A percentile compares a stretch with the other conserved stretches of the same genome.
phyloP scores from a whole-genome alignment of 73 alveolate genomes.

The Breviolum minutum region DNA sequence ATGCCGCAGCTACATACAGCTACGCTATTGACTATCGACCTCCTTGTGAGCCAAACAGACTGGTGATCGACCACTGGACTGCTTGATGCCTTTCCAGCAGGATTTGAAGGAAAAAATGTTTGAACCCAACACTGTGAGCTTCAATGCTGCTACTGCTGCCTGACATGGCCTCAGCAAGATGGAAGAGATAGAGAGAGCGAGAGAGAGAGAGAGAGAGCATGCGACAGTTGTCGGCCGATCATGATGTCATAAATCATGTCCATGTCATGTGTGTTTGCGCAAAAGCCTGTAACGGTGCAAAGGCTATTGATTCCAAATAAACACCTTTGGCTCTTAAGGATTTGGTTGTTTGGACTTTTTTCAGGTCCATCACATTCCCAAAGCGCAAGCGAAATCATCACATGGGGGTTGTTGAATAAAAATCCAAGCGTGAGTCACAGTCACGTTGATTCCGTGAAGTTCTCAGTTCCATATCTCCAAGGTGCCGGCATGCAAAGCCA shows the following conservation, averaged over 20 bases:
- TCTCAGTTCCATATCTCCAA: neutral
- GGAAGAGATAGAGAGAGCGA: neutral
- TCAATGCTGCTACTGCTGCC: conserved; percentile 61
- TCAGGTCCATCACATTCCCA: too few relatives aligned
- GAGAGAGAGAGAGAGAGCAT: too few relatives aligned
- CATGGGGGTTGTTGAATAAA: too few relatives aligned
- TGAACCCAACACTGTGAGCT: conserved; percentile 49
- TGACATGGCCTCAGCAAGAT: neutral
- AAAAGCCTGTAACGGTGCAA: too few relatives aligned
- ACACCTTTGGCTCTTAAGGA: neutral
- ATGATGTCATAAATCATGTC: too few relatives aligned
- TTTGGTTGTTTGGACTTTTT: too few relatives aligned
- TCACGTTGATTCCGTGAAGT: neutral
- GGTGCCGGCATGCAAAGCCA: neutral
- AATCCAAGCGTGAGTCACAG: too few relatives aligned
- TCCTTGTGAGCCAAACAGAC: neutral
- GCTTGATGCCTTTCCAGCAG: neutral
- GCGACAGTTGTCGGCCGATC: too few relatives aligned
- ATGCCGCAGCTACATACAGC: neutral
- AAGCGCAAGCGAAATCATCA: too few relatives aligned
- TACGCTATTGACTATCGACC: neutral
- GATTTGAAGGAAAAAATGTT: neutral
- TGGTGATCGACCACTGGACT: neutral
- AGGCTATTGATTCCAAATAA: too few relatives aligned
- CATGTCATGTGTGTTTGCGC: too few relatives aligned